Base-by-base conservation (phyloP, 257 asterid species). In the Penstemon eatonii region DNA sequence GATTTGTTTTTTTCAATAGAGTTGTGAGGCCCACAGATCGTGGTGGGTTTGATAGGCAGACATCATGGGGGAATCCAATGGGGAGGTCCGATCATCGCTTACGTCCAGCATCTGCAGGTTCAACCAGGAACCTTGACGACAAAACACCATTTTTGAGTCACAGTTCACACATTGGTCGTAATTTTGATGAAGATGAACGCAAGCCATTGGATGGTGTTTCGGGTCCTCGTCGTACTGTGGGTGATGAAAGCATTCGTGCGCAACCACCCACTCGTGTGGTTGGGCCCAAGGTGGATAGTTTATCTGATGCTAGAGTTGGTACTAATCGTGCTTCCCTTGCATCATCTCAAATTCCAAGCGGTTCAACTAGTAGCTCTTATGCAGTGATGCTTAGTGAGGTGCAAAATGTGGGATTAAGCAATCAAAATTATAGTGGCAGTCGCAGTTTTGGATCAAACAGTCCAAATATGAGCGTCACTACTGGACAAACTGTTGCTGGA, bases 151-250 rank as follows among this genome's bases (percentile, higher is more conserved):
- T 92, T 74, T 65, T 85, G 51, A 83, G 45, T 72, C 83, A 83
- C 40, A 82, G 69, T 61, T 69, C 82, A 6, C 79, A 68, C 54
- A 85, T 92, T 13, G 97, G 98, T 46, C 83, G 88, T 63, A 85
- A 90, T 81, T 92, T 92, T 53, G 98, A 92, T 41, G 98, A 92
- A 81, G 98, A 90, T 74, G 98, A 92, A 73, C 86, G 98, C 71
- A 92, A 85, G 84, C 98, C 98, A 10, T 67, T 92, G 71, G 97
- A 92, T 80, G 96, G 91, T 56, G 78, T 41, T 57, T 79, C 94
- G n/a, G 91, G 86, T 62, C 93, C 95, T 65, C 92, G 95, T 51
- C 84, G 93, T 69, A 86, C 85, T 11, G 78, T 85, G 51, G 80
- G 83, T 69, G 98, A 90, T 62, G 98, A 88, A 59, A 78, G 72